Evolutionary conservation across 2,329 filamentous ascomycete species (phyloP), one percentile per base, ranked within the genome.

Genomic region (Xylariales sp.): DNA sequence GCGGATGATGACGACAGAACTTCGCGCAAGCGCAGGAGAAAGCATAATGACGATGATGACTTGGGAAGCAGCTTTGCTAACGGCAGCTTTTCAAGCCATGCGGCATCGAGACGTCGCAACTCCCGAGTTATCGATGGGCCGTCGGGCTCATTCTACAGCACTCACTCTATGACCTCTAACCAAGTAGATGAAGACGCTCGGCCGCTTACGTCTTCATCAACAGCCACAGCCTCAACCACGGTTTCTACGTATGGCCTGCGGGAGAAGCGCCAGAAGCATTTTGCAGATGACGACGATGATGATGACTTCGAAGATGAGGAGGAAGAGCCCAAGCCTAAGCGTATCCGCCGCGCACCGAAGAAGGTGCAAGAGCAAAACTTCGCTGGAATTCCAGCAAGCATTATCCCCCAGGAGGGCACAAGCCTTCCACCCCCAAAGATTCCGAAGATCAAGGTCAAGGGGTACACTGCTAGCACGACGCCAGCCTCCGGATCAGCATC

Each of bases 231-330:
- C 3, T 67, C 68, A 24, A 75, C 72, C 2, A 61, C 58, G 4
- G 69, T 70, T 36, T 76, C 74, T 0, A 66, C 74, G 48, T 74
- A 74, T 1, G 67, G 51, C n/a, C 49, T 78, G 43, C 65, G 74
- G 4, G 71, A 73, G 19, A 77, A 76, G 53, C 65, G 72, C 7
- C 71, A 72, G 48, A 73, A 73, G 48, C 69, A 71, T 34, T 76
- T 74, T 60, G 63, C 66, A 2, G 66, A 74, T 5, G 65, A 74
- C 29, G 64, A 69, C 7, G 66, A 69, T 30, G 68, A 61, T 2
- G 60, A 59, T 12, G 64, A 63, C 23, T 57, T 56, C 1, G 55
- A 57, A 11, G 38, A 41, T 8, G 34, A 38, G 7, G 45, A 49
- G 4, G 47, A 49, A 43, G 18, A 46, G 15, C 54, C 52, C 4